Evolutionary conservation across 768 basidiomycete species (phyloP), one percentile per base, ranked within the genome.

Genomic region (Clitopilus hobsonii): DNA sequence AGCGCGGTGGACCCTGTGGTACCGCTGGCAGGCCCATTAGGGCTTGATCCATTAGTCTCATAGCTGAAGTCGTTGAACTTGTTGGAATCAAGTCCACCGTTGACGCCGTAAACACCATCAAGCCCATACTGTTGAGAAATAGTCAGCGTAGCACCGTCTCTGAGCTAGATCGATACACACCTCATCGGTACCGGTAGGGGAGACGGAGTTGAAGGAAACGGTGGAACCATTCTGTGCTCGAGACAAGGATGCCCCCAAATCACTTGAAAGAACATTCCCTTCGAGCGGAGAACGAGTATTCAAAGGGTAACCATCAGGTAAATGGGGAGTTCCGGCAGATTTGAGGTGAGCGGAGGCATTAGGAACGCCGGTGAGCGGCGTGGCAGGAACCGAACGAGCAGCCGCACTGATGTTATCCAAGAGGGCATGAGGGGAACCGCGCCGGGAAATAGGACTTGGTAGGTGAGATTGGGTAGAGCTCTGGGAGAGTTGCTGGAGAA

Each of bases 341-440:
- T 88, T 89, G 58, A 84, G 63, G 41, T 88, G 68, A 65, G 80
- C 78, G 10, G 73, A 62, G 4, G 70, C 69, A 38, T 75, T 75
- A 41, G 74, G 77, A 13, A 82, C 61, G n/a, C 86, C 69, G 8
- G 80, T 82, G 6, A 91, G 69, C 20, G 91, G 91, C 2, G 91
- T 92, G 1, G 88, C 89, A 49, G 91, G 91, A 20, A 93, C 91
- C 36, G 91, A 93, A 54, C 90, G 86, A 27, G 88, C 82, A 27
- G 84, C 77, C 29, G 75, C 72, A 29, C 79, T 79, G 53, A 89
- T 67, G 52, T 73, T 75, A 53, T 91, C 89, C 20, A 86, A 69
- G 16, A 83, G 65, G 52, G 80, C 80, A 11, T 83, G 84, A 27
- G 91, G 90, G 14, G 91, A 92, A 20, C 85, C 83, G 38, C 89